A percentile compares a stretch with the other conserved stretches of the same genome.
Evolutionary conservation across 768 basidiomycete species (phyloP).

Genomic region (Rhizopogon salebrosus): DNA sequence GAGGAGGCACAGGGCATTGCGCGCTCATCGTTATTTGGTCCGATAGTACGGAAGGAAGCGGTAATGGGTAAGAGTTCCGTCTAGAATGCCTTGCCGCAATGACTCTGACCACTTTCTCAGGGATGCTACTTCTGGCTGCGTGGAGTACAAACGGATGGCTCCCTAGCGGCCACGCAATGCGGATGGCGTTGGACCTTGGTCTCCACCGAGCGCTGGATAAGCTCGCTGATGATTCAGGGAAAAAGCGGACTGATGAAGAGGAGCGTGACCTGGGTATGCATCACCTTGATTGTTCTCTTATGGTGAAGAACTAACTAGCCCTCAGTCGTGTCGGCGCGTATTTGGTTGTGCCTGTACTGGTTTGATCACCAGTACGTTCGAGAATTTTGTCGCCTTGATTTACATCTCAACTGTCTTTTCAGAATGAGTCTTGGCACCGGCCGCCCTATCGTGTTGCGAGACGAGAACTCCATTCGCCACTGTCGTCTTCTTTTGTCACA

Average conservation of each 20-base stretch:
- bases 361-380: constrained; percentile 85
- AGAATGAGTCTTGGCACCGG: constrained; percentile 93
- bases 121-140: constrained; percentile 87
- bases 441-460: constrained; percentile 83
- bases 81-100: neutral
- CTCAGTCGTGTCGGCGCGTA: constrained; percentile 83
- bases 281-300: neutral
- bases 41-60: constrained; percentile 90
- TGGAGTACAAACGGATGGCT: constrained; percentile 96
- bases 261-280: constrained; percentile 78
- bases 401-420: constrained; percentile 11
- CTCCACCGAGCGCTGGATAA: constrained; percentile 91
- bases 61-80: constrained; percentile 63
- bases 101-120: constrained; percentile 30
- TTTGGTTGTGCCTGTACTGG: constrained; percentile 95
- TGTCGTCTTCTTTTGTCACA: constrained; percentile 79
- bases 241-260: constrained; percentile 69
- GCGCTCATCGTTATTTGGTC: constrained; percentile 87
- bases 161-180: constrained; percentile 92
- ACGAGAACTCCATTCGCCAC: constrained; percentile 82
- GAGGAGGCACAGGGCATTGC: constrained; percentile 97
- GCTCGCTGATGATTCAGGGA: constrained; percentile 66
- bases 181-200: constrained; percentile 93
- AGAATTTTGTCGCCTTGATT: neutral
- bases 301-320: constrained; percentile 4